A percentile compares a stretch with the other conserved stretches of the same genome.
Conservation (phyloP, 1,284 basidiomycete species). For the Trichosporon asahii region DNA sequence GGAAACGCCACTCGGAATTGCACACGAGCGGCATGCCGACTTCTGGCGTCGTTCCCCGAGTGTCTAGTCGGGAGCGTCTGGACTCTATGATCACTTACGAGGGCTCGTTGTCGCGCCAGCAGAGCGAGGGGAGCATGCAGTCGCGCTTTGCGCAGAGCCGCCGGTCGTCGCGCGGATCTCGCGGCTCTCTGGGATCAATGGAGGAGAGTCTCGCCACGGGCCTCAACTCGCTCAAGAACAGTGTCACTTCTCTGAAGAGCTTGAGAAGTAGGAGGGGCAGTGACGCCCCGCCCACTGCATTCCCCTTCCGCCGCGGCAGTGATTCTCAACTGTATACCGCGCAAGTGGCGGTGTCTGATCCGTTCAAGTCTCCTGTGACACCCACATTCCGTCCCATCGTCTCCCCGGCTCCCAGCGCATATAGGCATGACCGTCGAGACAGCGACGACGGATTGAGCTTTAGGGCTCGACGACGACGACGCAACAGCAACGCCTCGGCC, state of each 20-base stretch:
- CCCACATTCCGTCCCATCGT: neutral
- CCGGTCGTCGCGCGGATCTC: neutral
- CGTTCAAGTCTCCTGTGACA: neutral
- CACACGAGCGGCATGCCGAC: neutral
- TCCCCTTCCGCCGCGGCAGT: neutral
- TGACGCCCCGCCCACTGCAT: neutral
- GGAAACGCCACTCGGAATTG: neutral
- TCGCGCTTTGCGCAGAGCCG: neutral
- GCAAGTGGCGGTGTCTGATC: neutral
- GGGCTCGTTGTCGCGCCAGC: neutral
- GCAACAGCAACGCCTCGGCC: too few species aligned
- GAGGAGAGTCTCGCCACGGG: neutral
- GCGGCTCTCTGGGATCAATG: neutral
- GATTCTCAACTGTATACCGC: neutral
- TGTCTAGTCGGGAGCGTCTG: neutral
- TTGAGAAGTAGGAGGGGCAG: neutral
- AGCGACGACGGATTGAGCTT: neutral
- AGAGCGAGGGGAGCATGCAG: neutral
- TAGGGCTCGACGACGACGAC: neutral
- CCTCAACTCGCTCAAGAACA: neutral
- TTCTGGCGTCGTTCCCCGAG: neutral
- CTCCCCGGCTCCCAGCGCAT: neutral
- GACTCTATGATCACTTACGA: neutral
- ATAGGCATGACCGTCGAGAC: neutral
- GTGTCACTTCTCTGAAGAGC: neutral